Base-by-base conservation (phyloP, 495 filamentous ascomycete genomes). In the Diplogelasinospora grovesii region DNA sequence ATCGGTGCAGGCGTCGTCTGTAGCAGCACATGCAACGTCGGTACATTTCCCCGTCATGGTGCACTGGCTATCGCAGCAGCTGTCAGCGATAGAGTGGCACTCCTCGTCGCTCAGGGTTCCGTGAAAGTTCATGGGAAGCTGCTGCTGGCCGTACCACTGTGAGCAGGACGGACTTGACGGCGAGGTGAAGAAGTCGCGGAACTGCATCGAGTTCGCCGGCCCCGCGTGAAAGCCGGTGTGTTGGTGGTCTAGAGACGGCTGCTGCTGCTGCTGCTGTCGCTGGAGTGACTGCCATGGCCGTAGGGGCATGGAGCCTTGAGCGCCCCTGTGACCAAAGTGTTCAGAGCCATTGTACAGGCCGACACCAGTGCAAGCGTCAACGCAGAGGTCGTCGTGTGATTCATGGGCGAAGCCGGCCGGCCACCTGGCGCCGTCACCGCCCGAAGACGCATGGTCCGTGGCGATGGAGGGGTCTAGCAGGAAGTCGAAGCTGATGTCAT, bases 381-480 rank as follows among this genome's bases (percentile, higher is more conserved):
- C 32, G 27, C 64, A 68, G n/a, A 59, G 46, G 41, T 68, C 64
- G 36, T 68, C 64, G 48, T 68, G 64, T 22, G 64, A 65, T 25
- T 50, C 48, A 18, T 52, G 48, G 13, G 43, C 38, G 38, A 16
- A 26, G 13, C 19, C 36, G 22, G 28, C 38, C 27, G 46, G 23
- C 13, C 48, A 8, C 15, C 45, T 34, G 4, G 49, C 18, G 22
- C 25, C 13, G 25, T 49, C 22, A 20, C 21, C 16, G 19, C 23
- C 11, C 11, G 40, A 26, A n/a, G 19, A n/a, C n/a, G n/a, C n/a
- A n/a, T n/a, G n/a, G n/a, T n/a, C n/a, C n/a, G n/a, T n/a, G n/a
- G n/a, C n/a, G n/a, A n/a, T n/a, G n/a, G n/a, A n/a, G n/a, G n/a
- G n/a, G n/a, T n/a, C n/a, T n/a, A n/a, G n/a, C n/a, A n/a, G n/a